Evolutionary conservation across 495 filamentous ascomycete species (phyloP), one percentile per base, ranked within the genome.

Genomic region (Penicillium psychrofluorescens): DNA sequence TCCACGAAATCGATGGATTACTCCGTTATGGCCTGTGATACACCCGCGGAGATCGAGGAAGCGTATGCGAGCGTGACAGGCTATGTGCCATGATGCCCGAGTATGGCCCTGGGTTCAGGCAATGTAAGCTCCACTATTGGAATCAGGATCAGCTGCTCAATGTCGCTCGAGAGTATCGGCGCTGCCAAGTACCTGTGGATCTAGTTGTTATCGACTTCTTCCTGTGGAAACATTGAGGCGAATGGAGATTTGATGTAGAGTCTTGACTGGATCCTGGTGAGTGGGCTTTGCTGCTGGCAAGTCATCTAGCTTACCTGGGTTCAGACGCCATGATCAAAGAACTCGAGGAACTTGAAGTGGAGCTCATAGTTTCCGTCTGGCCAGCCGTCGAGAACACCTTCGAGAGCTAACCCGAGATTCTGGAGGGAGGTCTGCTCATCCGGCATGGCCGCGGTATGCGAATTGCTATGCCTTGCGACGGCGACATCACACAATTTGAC

Each of bases 301-400:
- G 32, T 58, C 33, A 49, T 43, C 36, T 36, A 38, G 29, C 11
- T 8, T 32, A 27, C 41, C 10, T 35, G 11, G 37, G 27, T 41
- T 32, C 7, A 70, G 67, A 71, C 38, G 71, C 72, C 16, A 80
- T 81, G 77, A 59, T 81, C 31, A 53, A 60, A 36, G 76, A 80
- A 51, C 67, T 80, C 7, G 56, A 74, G 32, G 60, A 65, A 4
- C 54, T 79, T 37, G 63, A 68, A 11, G 64, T 80, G 38, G 72
- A 80, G 43, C 63, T 78, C 7, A 78, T 81, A 75, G 77, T 81
- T 28, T 80, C 77, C 1, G 66, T 80, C 51, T 80, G 75, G 76
- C 77, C 77, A 0, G 77, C 74, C 0, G 75, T 80, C 15, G 76
- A 81, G 39, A 67, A 59, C 11, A 49, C 53, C 13, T 75, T 68